Evolutionary conservation across 164 flowering plant species (phyloP).

Genomic region (Piper longum): DNA sequence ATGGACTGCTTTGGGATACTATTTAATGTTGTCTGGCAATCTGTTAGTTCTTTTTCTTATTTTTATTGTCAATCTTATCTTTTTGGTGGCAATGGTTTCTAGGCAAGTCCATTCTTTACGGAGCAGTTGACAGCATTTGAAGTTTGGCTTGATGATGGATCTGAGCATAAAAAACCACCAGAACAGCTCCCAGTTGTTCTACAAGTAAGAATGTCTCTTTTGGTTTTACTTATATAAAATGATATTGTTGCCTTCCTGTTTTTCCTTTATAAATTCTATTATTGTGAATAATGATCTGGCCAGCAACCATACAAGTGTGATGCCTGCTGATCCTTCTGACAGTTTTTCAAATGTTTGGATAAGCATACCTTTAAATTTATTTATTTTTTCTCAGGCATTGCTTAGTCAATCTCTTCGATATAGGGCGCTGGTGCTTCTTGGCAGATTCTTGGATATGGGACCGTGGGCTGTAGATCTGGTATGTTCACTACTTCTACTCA

Average conservation of each 20-base stretch:
- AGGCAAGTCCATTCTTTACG: conserved; percentile 92
- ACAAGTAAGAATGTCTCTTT: conserved; percentile 37
- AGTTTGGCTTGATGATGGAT: conserved; percentile 98
- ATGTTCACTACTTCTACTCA: background rate
- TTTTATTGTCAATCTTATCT: background rate
- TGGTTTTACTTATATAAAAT: too few species aligned
- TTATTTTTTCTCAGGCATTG: conserved; percentile 43
- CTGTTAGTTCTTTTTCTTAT: background rate
- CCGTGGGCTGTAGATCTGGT: conserved; percentile 73
- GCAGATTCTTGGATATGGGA: conserved; percentile 95
- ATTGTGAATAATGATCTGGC: background rate
- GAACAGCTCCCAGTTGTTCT: conserved; percentile 97
- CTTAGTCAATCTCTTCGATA: conserved; percentile 93
- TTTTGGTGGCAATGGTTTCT: conserved; percentile 4
- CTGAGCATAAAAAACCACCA: conserved; percentile 86
- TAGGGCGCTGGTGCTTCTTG: conserved; percentile 90
- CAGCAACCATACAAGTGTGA: background rate
- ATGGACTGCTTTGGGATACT: background rate
- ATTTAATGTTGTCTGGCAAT: background rate
- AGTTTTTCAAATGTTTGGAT: too few species aligned
- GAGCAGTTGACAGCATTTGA: conserved; percentile 96
- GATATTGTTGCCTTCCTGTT: background rate
- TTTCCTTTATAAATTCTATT: background rate
- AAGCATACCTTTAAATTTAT: background rate
- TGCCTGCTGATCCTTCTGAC: too few species aligned